Evolutionary conservation across 176 grass and related monocot species (phyloP), one percentile per base, ranked within the genome.

Genomic region (Olyra latifolia): DNA sequence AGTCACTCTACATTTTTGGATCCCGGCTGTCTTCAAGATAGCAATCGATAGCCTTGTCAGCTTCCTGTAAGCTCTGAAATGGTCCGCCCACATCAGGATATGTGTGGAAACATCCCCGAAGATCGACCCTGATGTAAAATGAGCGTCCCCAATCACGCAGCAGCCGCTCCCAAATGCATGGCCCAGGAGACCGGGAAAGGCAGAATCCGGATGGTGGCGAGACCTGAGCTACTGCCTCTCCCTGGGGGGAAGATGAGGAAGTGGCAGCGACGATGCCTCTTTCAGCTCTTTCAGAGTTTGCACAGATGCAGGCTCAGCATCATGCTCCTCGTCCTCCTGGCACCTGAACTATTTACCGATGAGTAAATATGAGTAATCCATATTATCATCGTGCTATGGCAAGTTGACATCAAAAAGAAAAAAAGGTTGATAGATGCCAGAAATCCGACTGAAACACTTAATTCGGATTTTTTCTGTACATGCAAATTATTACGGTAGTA

Each of bases 51-150:
- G 78, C 47, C 11, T n/a, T 6, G 12, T 68, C 12, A 17, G 66
- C 66, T 59, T 70, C 52, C 35, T 59, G 24, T 22, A 70, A 59
- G 28, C 78, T 80, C 25, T 8, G 52, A 32, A 32, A 81, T 15
- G 52, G 78, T 16, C 78, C 78, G 16, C 17, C 78, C 16, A 71
- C 9, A 70, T 22, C 39, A 70, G 66, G 78, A 58, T 71, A 81
- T 10, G 53, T 81, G 28, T 70, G 65, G 25, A 80, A 59, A 59
- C 8, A 58, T 70, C 78, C 65, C 48, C 45, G 22, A 44, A 17
- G 38, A 27, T 80, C 38, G 0, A 30, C 0, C 39, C 78, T 80
- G 24, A 70, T 70, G 65, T 45, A 59, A 20, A 30, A 14, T n/a
- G 16, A 22, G 23, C 7, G 2, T 66, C 47, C 46, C 62, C 62